These are phyloP conservation scores for Dactylellina haptotyla DNA, from an alignment of 2,329 filamentous ascomycete species.

Conservation along the genomic window DNA sequence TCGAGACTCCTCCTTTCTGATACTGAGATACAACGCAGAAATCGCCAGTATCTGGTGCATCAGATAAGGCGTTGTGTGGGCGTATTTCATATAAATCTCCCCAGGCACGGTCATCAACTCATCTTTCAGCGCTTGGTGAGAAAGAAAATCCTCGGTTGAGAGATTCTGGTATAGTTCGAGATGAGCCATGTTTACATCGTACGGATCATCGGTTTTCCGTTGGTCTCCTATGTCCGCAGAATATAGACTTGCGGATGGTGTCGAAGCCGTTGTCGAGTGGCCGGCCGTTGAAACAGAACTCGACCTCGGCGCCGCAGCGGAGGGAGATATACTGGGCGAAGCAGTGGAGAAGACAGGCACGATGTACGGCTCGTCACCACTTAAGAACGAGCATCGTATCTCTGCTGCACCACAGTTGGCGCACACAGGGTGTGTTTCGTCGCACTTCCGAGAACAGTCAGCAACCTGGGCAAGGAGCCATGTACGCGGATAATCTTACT, in stretches of 20 bases:
- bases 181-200: slow-evolving; percentile 24
- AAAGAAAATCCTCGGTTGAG: slow-evolving; percentile 15
- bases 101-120: slow-evolving; percentile 1
- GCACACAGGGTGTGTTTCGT: slow-evolving; percentile 60
- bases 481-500: slow-evolving; percentile 57
- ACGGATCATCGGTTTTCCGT: neutral
- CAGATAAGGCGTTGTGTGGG: slow-evolving; percentile 62
- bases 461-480: slow-evolving; percentile 3
- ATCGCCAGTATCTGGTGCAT: slow-evolving; percentile 65
- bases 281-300: neutral
- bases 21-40: slow-evolving; percentile 63
- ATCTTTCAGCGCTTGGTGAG: neutral
- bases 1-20: slow-evolving; percentile 60
- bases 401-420: slow-evolving; percentile 59
- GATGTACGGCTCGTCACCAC: neutral
- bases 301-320: neutral
- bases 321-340: neutral
- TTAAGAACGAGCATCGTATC: slow-evolving; percentile 50
- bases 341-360: neutral
- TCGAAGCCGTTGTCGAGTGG: neutral
- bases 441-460: slow-evolving; percentile 58
- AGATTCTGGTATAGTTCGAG: slow-evolving; percentile 25
- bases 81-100: slow-evolving; percentile 55
- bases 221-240: neutral
- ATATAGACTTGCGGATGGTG: neutral